Evolutionary conservation across 208 protist species (phyloP).

Genomic region (Strigomonas galati): DNA sequence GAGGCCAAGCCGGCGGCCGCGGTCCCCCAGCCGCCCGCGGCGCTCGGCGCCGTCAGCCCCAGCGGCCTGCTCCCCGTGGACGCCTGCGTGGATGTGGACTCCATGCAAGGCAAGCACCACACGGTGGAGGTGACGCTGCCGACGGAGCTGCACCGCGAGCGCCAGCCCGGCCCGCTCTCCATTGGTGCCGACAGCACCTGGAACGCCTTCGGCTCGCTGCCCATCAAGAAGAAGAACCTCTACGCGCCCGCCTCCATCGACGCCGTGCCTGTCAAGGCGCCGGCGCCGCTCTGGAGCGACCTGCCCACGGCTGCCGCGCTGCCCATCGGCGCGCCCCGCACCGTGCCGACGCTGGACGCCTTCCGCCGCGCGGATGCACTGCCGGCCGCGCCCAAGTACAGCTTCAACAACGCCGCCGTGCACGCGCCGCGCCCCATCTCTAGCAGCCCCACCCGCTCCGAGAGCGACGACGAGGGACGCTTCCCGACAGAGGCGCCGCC

Average conservation of each 20-base stretch:
- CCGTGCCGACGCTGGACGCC: conserved; percentile 36
- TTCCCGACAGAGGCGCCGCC: background rate
- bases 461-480: conserved; percentile 4
- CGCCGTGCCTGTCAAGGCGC: conserved; percentile 17
- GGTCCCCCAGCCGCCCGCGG: background rate
- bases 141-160: background rate
- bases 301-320: conserved; percentile 27
- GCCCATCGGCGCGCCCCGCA: conserved; percentile 3
- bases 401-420: conserved; percentile 1
- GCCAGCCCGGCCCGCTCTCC: conserved; percentile 19
- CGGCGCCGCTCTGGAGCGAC: conserved; percentile 42
- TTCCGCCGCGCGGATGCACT: conserved; percentile 22
- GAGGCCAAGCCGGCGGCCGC: background rate
- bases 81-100: background rate
- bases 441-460: conserved; percentile 29
- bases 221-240: background rate
- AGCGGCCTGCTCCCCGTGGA: background rate
- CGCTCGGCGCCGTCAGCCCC: background rate
- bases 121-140: conserved; percentile 7
- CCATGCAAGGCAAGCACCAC: background rate
- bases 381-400: background rate
- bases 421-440: conserved; percentile 39
- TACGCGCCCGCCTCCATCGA: conserved; percentile 33
- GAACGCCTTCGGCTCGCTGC: conserved; percentile 22
- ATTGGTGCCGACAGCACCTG: conserved; percentile 37